Percentiles rank a stretch among this genome's conserved stretches.
These are phyloP conservation scores for Kockiozyma suomiensis DNA, from an alignment of 805 yeast species.

Conservation along the genomic window DNA sequence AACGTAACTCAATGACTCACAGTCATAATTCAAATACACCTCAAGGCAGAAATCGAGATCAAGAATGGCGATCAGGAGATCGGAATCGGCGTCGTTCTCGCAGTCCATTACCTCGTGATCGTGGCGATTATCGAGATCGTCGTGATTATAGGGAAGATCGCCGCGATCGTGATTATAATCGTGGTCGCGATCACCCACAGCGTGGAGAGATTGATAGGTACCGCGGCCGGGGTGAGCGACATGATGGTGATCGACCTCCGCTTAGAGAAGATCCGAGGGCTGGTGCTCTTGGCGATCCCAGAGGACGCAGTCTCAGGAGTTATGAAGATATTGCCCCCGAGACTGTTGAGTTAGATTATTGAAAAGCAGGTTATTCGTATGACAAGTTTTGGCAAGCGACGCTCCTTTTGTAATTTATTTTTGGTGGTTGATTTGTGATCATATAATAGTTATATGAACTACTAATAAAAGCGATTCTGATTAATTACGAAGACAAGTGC, in stretches of 20 bases:
- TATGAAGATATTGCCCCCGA: conserved; percentile 26
- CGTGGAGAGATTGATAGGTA: conserved; percentile 2
- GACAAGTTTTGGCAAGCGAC: too few species aligned
- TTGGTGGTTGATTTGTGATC: too few species aligned
- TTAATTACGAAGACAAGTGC: too few species aligned
- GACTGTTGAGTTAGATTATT: conserved; percentile 25
- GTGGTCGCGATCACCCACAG: conserved; percentile 2
- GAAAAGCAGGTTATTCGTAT: too few species aligned
- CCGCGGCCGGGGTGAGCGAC: conserved; percentile 7
- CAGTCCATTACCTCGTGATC: conserved; percentile 9
- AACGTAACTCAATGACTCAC: not conserved
- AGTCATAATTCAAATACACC: not conserved
- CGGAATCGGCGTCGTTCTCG: conserved; percentile 18
- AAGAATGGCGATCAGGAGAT: conserved; percentile 12
- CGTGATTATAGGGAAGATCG: conserved; percentile 9
- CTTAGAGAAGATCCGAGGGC: conserved; percentile 8
- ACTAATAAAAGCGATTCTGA: too few species aligned
- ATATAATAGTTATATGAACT: too few species aligned
- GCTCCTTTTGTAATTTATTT: too few species aligned
- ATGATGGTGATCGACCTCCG: conserved; percentile 14
- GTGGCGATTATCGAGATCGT: conserved; percentile 20
- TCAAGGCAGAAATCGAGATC: conserved; percentile 4
- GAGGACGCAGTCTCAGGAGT: conserved; percentile 27
- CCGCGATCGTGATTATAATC: not conserved
- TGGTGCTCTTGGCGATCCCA: conserved; percentile 9